Evolutionary conservation across 176 grass and related monocot species (phyloP).

Genomic region (Phyllostachys edulis): DNA sequence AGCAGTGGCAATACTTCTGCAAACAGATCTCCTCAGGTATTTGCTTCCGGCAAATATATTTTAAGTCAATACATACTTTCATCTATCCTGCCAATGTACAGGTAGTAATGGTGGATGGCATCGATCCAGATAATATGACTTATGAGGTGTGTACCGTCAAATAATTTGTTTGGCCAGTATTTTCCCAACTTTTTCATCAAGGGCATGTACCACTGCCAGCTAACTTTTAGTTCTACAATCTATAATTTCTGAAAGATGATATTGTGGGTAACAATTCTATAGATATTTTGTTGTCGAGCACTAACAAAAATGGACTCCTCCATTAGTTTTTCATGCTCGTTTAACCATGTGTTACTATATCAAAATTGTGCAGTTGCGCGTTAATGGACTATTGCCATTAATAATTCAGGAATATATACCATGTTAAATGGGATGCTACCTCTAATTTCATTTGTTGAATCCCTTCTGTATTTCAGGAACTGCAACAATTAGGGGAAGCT

Average conservation of each 20-base stretch:
- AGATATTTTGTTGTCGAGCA: not conserved
- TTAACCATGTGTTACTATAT: not conserved
- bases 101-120: constrained; percentile 52
- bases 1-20: constrained; percentile 20
- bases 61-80: constrained; percentile 11
- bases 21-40: constrained; percentile 54
- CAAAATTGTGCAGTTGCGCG: not conserved
- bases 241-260: not conserved
- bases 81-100: constrained; percentile 39
- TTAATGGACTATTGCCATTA: not conserved
- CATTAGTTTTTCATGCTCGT: not conserved
- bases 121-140: constrained; percentile 89
- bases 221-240: constrained; percentile 8
- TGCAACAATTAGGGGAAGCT: constrained; percentile 77
- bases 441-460: constrained; percentile 7
- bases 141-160: constrained; percentile 64
- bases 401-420: not conserved
- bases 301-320: not conserved
- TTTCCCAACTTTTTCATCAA: constrained; percentile 7
- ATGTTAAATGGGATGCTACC: not conserved
- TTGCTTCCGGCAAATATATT: not conserved
- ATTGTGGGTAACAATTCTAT: not conserved
- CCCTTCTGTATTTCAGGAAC: constrained; percentile 60
- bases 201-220: not conserved
- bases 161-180: constrained; percentile 12